Evolutionary conservation across 2,329 filamentous ascomycete species (phyloP), one percentile per base, ranked within the genome.

Genomic region (Colletotrichum sp.): DNA sequence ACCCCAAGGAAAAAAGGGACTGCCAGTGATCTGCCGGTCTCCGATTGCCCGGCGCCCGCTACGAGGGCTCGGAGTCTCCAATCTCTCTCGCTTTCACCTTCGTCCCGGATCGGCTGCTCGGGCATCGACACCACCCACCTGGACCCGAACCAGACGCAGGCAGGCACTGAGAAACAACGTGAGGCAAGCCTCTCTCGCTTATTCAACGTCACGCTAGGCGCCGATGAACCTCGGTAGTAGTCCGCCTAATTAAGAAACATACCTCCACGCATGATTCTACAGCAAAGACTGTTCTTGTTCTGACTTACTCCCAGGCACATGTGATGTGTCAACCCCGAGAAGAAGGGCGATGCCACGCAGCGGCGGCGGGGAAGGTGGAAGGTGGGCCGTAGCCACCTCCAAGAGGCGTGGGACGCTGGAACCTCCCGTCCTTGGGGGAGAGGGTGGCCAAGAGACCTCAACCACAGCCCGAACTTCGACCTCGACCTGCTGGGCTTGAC

Each of bases 11-110:
- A 36, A 71, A 32, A 36, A 32, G 15, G 13, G 22, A 28, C 52
- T 28, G 30, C 30, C 11, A 68, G 25, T 44, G 63, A 63, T 63
- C 55, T 73, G 59, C 59, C 73, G 64, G 59, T 64, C 73, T 59
- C 64, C 70, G 70, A 63, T 64, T 65, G 27, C 64, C 64, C 69
- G 73, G 73, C 30, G 73, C 57, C 65, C 65, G 59, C 30, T 39
- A 68, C 32, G 27, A 57, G 44, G 44, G 19, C 13, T 36, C 19
- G 16, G 48, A 25, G 44, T 36, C 19, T 66, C 28, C 34, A 52
- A 9, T 66, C 63, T 27, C 44, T 48, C 8, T 36, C 63, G 28
- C 39, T 19, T 30, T 16, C 66, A 15, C 36, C 66, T 9, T 55
- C 28, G 22, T 30, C 66, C 16, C 52, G 52, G 52, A 13, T 57